Evolutionary conservation across 805 yeast species (phyloP).

Genomic region (Saccharomycopsis microspora): DNA sequence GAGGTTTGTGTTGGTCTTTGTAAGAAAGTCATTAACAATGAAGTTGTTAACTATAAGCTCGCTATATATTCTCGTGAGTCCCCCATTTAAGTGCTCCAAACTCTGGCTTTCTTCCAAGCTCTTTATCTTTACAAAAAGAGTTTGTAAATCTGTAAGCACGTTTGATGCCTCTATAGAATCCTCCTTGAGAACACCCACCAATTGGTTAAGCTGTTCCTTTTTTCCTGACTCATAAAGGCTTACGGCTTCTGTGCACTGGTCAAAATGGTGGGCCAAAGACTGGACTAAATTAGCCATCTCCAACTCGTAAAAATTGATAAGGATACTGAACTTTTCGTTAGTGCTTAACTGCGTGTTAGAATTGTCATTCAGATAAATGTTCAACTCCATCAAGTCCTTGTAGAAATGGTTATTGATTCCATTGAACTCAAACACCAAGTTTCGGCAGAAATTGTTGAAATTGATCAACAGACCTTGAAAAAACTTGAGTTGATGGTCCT

Average conservation of each 20-base stretch:
- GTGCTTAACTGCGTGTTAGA: constrained; percentile 4
- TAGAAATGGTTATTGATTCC: constrained; percentile 12
- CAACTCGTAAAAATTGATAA: constrained; percentile 13
- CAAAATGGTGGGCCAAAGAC: constrained; percentile 14
- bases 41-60: constrained; percentile 15
- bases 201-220: constrained; percentile 4
- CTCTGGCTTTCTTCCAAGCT: constrained; percentile 5
- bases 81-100: constrained; percentile 3
- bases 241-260: constrained; percentile 13
- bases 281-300: constrained; percentile 16
- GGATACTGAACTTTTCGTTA: constrained; percentile 13
- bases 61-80: constrained; percentile 9
- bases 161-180: constrained; percentile 14
- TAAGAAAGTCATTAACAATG: constrained; percentile 14
- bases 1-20: constrained; percentile 13
- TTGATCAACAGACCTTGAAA: constrained; percentile 10
- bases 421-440: constrained; percentile 8
- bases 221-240: background rate
- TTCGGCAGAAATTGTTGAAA: constrained; percentile 12
- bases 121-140: constrained; percentile 9
- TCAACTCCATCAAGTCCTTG: constrained; percentile 12
- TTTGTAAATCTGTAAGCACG: constrained; percentile 11
- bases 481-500: constrained; percentile 12
- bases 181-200: constrained; percentile 6
- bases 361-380: constrained; percentile 11